Percentiles rank a stretch among this genome's conserved stretches.
Conservation (phyloP, 768 basidiomycete genomes). For the Mycena capillaripes region DNA sequence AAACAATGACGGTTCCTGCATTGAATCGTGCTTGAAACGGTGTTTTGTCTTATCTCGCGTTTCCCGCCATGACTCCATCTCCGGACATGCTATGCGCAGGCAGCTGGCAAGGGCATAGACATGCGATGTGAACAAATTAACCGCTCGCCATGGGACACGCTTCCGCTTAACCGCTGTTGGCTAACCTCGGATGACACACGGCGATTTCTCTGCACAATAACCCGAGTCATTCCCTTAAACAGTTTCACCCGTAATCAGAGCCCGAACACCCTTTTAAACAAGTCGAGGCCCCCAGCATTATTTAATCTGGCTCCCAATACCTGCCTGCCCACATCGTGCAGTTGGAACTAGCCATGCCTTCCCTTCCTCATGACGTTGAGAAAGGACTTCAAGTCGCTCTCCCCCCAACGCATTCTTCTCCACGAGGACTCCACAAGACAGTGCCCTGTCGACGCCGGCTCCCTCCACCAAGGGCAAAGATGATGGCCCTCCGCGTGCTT, state of each 20-base stretch:
- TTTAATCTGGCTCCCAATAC: background rate
- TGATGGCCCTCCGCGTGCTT: constrained; percentile 19
- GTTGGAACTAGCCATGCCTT: constrained; percentile 7
- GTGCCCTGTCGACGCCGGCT: background rate
- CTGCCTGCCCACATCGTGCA: background rate
- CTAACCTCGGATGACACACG: constrained; percentile 50
- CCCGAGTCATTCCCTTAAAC: constrained; percentile 40
- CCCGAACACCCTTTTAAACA: background rate
- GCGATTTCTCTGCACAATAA: constrained; percentile 53
- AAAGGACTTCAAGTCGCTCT: constrained; percentile 11
- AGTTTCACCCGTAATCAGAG: too few relatives aligned
- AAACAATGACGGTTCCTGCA: background rate
- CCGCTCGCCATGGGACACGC: background rate
- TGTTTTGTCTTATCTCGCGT: background rate
- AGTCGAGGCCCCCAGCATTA: too few relatives aligned
- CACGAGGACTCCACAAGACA: constrained; percentile 8
- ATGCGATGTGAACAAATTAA: background rate
- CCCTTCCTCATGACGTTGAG: constrained; percentile 20
- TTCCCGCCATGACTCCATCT: constrained; percentile 3
- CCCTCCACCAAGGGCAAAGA: too few relatives aligned
- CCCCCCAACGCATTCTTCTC: constrained; percentile 1
- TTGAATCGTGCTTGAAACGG: constrained; percentile 4
- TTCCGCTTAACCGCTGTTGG: constrained; percentile 2
- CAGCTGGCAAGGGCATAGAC: background rate
- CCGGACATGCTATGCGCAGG: constrained; percentile 3